Base-by-base conservation (phyloP, 441 rosid species). In the Daphne laureola region DNA sequence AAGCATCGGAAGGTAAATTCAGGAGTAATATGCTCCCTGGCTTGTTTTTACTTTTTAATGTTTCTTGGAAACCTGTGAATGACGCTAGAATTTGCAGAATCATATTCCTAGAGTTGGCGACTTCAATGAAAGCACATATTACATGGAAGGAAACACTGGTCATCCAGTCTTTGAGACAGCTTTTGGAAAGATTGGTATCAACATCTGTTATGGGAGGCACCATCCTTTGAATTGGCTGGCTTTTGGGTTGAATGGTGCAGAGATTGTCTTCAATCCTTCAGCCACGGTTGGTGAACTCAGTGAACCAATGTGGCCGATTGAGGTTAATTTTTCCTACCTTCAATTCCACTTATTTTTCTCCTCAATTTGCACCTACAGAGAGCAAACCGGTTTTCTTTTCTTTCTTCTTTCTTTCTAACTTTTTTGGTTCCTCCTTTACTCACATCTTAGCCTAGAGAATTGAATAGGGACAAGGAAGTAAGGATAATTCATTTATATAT, bases 221-320 rank as follows among this genome's bases (percentile, higher is more conserved):
- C 98, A 93, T 69, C 96, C 96, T 25, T 55, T 89, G 73, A 93
- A 93, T 65, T 93, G 98, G 98, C 65, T 87, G 66, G 98, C 93
- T 52, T 93, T 93, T 76, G 98, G 96, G 66, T 70, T 93, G 62
- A 87, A 93, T 69, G 96, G 92, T 59, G 98, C 97, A 0, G 96
- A 89, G 81, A 89, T 93, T 66, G 98, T 87, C 54, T 93, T 93
- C 76, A 93, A 93, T 69, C 98, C 98, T 69, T 89, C 97, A 43
- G 98, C 97, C 18, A 87, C 98, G 23, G 98, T 87, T 25, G 98
- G 97, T 66, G 87, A 71, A 78, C 96, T 89, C 55, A 89, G 95
- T 47, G 93, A 93, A 78, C 97, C 97, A 56, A 89, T 93, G 98
- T 93, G 98, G 98, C 94, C 96, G 13, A 75, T 93, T 48, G 98